Base-by-base conservation (phyloP, 495 filamentous ascomycete genomes). In the Symbiotaphrina buchneri region DNA sequence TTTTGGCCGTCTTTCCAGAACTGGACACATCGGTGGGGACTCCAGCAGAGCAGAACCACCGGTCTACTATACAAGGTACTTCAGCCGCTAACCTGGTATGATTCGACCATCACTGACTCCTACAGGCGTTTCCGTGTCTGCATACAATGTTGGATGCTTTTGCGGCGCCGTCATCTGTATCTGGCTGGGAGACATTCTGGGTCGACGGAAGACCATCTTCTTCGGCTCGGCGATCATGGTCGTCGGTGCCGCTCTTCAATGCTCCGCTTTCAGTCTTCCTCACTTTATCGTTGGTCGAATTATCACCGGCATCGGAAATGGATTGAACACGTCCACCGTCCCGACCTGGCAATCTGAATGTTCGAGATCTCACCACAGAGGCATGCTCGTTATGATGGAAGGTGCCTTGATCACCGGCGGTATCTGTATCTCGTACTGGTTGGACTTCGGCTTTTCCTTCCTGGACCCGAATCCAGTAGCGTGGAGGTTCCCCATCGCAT, bases 301-400 rank as follows among this genome's bases (percentile, higher is more conserved):
- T 20, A 56, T 82, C 21, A 74, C 74, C 3, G 74, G 73, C 4
- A 47, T 78, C 36, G 72, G 72, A 3, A 72, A 73, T 32, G 63
- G 65, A 26, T 59, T 74, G 45, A 71, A 70, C 39, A 69, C 70
- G 2, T 63, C 68, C 0, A 74, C 67, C 1, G 66, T 79, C 8
- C 76, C 77, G 0, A 74, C 70, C 1, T 84, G 74, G 73, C 76
- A 81, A 41, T 75, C 74, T 1, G 76, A 85, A 46, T 78, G 71
- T 31, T 72, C 71, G 28, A 75, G 71, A 39, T 61, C 75, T 3
- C 71, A 81, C 38, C 63, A 66, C 30, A 63, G 74, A 41, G 77
- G 78, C 10, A 72, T 74, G 39, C 54, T 83, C 41, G 71, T 83
- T 46, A 80, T 81, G 74, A 71, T 83, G 31, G 73, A 80, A 47